phyloP scores from a whole-genome alignment of 73 alveolate genomes.

The Tetrahymena elliotti region DNA sequence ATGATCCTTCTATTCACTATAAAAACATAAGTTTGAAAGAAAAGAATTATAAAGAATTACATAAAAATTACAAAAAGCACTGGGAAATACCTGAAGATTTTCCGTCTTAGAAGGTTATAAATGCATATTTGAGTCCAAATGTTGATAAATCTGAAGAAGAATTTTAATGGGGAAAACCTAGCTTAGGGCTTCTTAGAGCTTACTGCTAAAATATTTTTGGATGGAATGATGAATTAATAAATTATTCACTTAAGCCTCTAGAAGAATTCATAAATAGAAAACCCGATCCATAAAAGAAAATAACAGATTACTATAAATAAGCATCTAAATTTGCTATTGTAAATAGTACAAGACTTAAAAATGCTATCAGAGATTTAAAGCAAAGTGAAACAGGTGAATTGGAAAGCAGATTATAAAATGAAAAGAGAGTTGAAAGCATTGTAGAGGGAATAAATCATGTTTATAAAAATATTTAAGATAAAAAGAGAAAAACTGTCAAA shows the following conservation, averaged over 20 bases:
- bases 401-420: neutral
- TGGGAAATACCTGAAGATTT: conserved; percentile 75
- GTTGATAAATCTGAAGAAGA: conserved; percentile 44
- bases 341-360: conserved; percentile 39
- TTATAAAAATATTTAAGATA: neutral
- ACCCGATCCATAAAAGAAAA: conserved; percentile 31
- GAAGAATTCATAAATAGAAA: conserved; percentile 25
- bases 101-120: conserved; percentile 46
- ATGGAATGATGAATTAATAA: conserved; percentile 21
- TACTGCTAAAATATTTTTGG: conserved; percentile 10
- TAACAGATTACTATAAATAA: conserved; percentile 47
- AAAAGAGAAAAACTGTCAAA: neutral
- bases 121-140: conserved; percentile 50
- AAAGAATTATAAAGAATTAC: conserved; percentile 48
- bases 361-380: conserved; percentile 46
- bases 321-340: conserved; percentile 51
- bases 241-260: conserved; percentile 27
- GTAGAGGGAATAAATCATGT: neutral
- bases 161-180: conserved; percentile 64
- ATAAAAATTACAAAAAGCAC: conserved; percentile 54
- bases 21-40: conserved; percentile 35
- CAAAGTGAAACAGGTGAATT: conserved; percentile 10
- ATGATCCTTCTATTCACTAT: conserved; percentile 17
- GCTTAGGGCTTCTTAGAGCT: conserved; percentile 36
- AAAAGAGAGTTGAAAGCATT: neutral